Evolutionary conservation across 805 yeast species (phyloP).

Genomic region (Schwanniomyces pseudopolymorphus): DNA sequence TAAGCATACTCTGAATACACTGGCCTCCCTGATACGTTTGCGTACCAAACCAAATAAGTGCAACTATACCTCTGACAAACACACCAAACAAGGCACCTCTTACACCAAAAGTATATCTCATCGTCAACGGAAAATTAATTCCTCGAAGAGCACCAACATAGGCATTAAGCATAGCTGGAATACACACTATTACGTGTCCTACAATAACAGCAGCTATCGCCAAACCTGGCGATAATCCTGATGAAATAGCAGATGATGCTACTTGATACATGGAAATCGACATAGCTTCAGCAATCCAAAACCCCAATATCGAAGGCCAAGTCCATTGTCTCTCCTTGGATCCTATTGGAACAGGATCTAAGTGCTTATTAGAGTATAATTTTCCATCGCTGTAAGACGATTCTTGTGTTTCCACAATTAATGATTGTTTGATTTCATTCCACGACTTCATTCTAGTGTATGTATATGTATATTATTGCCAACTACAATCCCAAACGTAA

Average conservation of each 20-base stretch:
- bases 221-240: slow-evolving; percentile 13
- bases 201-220: slow-evolving; percentile 21
- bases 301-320: neutral
- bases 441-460: too few species aligned
- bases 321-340: too few species aligned
- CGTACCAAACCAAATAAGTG: slow-evolving; percentile 24
- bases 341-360: too few species aligned
- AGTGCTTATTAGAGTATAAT: too few species aligned
- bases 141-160: slow-evolving; percentile 23
- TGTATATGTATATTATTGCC: too few species aligned
- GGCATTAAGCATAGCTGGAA: slow-evolving; percentile 20
- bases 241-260: neutral
- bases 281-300: slow-evolving; percentile 5
- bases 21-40: slow-evolving; percentile 24
- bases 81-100: slow-evolving; percentile 30
- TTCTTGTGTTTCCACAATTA: too few species aligned
- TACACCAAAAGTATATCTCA: slow-evolving; percentile 29
- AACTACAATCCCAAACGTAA: too few species aligned
- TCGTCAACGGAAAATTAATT: neutral
- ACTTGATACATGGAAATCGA: slow-evolving; percentile 3
- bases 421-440: too few species aligned
- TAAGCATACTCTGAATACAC: slow-evolving; percentile 22
- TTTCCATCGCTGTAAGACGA: too few species aligned
- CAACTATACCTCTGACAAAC: slow-evolving; percentile 30
- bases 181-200: slow-evolving; percentile 23